phyloP scores from a whole-genome alignment of 192 early-diverging fungal species.

The Phycomyces nitens region DNA sequence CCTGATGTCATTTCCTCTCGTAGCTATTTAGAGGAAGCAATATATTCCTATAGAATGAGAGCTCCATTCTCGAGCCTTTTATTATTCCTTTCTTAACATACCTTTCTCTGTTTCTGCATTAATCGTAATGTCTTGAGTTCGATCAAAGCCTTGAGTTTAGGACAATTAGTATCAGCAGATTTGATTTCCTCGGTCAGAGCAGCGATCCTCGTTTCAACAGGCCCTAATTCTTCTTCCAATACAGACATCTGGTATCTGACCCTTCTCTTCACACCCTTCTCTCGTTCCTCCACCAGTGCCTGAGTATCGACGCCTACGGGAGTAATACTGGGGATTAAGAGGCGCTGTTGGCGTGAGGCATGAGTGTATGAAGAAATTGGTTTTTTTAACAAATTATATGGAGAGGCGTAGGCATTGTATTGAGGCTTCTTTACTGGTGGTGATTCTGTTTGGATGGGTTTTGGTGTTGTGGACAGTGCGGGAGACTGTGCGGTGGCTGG shows the following conservation, averaged over 20 bases:
- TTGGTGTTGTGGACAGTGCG: background rate
- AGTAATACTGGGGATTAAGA: conserved; percentile 67
- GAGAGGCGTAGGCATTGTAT: conserved; percentile 55
- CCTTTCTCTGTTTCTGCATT: conserved; percentile 70
- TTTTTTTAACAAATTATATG: conserved; percentile 61
- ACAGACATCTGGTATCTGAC: conserved; percentile 77
- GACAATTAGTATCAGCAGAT: conserved; percentile 36
- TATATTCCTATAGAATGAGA: background rate
- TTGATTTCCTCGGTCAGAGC: conserved; percentile 24
- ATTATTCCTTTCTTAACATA: conserved; percentile 21
- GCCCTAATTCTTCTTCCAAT: conserved; percentile 52
- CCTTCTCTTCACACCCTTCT: conserved; percentile 61
- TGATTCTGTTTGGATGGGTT: background rate
- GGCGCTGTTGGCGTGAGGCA: conserved; percentile 60
- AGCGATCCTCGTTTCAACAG: conserved; percentile 30
- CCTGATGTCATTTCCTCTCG: conserved; percentile 73
- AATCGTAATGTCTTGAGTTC: conserved; percentile 87
- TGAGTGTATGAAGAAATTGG: conserved; percentile 45
- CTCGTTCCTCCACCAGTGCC: conserved; percentile 71
- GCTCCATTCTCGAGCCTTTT: background rate
- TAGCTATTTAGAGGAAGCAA: conserved; percentile 35
- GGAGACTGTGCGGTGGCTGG: background rate
- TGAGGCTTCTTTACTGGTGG: conserved; percentile 11
- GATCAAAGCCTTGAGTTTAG: conserved; percentile 75
- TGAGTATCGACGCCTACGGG: conserved; percentile 77